Base-by-base conservation (phyloP, 2,329 filamentous ascomycete species). In the Diaporthe batatas region DNA sequence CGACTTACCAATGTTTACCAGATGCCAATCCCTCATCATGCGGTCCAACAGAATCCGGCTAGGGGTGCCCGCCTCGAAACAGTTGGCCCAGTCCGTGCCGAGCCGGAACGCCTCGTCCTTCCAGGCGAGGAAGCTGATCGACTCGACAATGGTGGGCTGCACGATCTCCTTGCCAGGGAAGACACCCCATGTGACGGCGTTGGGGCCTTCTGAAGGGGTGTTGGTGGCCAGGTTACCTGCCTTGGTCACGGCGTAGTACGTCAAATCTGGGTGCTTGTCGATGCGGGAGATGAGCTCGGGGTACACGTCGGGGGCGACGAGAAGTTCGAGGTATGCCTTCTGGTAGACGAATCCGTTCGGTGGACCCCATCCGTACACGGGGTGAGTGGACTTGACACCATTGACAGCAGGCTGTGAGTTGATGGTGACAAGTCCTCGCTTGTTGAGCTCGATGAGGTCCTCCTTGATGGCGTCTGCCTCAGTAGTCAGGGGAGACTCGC, bases 101-200 rank as follows among this genome's bases (percentile, higher is more conserved):
- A 99, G 89, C 74, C 94, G 91, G 86, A 95, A 99, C 21, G 97
- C 97, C 83, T 99, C 96, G 77, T 99, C 96, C 84, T 97, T 97
- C 96, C 96, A 99, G 2, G 96, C 96, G 70, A 99, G 86, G 89
- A 99, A 99, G 81, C 94, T 97, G 81, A 99, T 92, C 23, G 94
- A 97, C 85, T 99, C 96, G 68, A 99, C 96, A 78, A 99, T 98
- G n/a, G 96, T 99, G 18, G 96, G 96, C 83, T 99, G 96, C n/a
- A 99, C 95, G 80, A 99, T 98, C 83, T 99, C 96, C 82, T 98
- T 97, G 73, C 96, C 96, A 0, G 96, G 96, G 86, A 98, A 99
- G 44, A 99, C 97, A 83, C 96, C 96, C 96, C 96, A 99, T 1
- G 96, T 99, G 65, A 99, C 94, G n/a, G 96, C 96, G 79, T 99